These are phyloP conservation scores for Pyronema omphalodes DNA, from an alignment of 495 filamentous ascomycete genomes.

Conservation along the genomic window DNA sequence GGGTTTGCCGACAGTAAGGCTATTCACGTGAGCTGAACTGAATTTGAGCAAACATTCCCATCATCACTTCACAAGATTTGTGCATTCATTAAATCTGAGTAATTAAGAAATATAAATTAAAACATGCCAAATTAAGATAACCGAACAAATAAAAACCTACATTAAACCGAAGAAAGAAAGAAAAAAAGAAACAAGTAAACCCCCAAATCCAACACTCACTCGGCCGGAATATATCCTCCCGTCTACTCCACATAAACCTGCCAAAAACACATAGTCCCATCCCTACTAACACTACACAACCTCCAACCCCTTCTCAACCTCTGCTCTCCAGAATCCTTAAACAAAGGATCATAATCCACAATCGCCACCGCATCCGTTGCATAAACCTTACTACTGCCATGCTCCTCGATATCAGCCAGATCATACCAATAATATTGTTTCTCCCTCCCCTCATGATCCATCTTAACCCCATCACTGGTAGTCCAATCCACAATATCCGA, in stretches of 20 bases:
- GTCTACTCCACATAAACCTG: constrained; percentile 18
- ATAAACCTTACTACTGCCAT: constrained; percentile 1
- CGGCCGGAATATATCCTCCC: too few species aligned
- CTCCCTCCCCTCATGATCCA: constrained; percentile 6
- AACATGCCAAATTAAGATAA: too few species aligned
- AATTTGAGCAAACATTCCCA: too few species aligned
- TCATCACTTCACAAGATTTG: too few species aligned
- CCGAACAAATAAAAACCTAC: too few species aligned
- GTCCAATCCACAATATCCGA: constrained; percentile 7
- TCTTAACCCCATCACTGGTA: constrained; percentile 3
- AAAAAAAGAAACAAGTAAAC: too few species aligned
- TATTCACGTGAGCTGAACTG: too few species aligned
- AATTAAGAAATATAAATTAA: too few species aligned
- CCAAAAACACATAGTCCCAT: constrained; percentile 5
- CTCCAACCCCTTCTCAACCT: constrained; percentile 4
- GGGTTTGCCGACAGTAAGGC: too few species aligned
- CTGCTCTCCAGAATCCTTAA: constrained; percentile 6
- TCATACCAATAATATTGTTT: constrained; percentile 8
- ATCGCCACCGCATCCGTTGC: constrained; percentile 2
- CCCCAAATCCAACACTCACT: constrained; percentile 7
- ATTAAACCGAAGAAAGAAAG: too few species aligned
- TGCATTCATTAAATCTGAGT: too few species aligned
- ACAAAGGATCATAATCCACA: constrained; percentile 7
- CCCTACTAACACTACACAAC: not conserved
- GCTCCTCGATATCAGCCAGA: constrained; percentile 6